Percentiles rank a stretch among this genome's conserved stretches.
phyloP scores from a whole-genome alignment of 1,139 yeast species.

The Nakaseomyces kungkrabaensis region DNA sequence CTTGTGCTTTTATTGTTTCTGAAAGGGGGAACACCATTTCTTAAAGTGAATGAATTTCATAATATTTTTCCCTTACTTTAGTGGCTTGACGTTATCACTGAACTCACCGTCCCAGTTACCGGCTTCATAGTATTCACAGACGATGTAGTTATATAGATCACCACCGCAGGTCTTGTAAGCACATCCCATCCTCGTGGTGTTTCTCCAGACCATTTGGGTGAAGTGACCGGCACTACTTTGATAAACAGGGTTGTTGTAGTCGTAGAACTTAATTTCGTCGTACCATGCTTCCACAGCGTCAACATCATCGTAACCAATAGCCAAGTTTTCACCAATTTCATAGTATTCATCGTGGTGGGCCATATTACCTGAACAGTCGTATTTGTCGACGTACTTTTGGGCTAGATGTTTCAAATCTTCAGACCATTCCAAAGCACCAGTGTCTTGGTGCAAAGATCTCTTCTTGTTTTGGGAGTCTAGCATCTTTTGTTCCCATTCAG shows the following conservation, averaged over 20 bases:
- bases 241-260: constrained; percentile 38
- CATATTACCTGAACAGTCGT: constrained; percentile 58
- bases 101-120: constrained; percentile 46
- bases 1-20: no score
- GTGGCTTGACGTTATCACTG: constrained; percentile 24
- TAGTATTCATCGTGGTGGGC: not conserved
- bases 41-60: no score
- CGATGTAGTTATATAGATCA: constrained; percentile 44
- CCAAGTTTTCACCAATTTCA: constrained; percentile 68
- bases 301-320: constrained; percentile 50
- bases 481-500: constrained; percentile 1
- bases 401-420: constrained; percentile 53
- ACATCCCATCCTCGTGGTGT: constrained; percentile 61
- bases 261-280: constrained; percentile 51
- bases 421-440: constrained; percentile 53
- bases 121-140: constrained; percentile 49
- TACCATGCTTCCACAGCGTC: constrained; percentile 81
- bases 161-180: constrained; percentile 42
- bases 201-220: constrained; percentile 78
- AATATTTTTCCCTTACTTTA: constrained; percentile 3
- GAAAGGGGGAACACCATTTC: no score
- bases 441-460: constrained; percentile 54
- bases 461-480: constrained; percentile 56
- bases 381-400: constrained; percentile 53
- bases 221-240: constrained; percentile 53